Base-by-base conservation (phyloP, 139 green algal species). In the Penium margaritaceum region DNA sequence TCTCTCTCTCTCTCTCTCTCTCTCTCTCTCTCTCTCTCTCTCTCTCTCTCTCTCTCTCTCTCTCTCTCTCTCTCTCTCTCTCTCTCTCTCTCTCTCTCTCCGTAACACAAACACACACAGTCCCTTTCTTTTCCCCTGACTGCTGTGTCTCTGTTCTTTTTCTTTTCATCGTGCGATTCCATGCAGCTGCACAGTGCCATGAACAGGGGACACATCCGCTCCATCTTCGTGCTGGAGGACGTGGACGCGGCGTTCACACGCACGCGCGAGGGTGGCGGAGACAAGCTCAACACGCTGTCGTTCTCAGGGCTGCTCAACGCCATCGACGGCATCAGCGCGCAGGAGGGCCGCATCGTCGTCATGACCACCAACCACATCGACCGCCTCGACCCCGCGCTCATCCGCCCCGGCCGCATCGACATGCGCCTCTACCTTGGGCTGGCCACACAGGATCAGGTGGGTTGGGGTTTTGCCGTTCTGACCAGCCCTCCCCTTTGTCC, bases 341-440 rank as follows among this genome's bases (percentile, higher is more conserved):
- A 85, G 63, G 75, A 85, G 79, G 81, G 83, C 1, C 75, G 81
- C 2, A 74, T 89, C 34, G 63, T 89, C 35, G 81, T 89, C 75
- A 85, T 89, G 80, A 89, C 85, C 32, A 88, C 83, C 24, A 89
- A 89, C 57, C 83, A 89, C 60, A 64, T 84, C 6, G 77, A 87
- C 14, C 51, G 68, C 2, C 68, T 89, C 19, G 72, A 54, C 35
- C 33, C 39, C 0, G 85, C 85, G 5, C 71, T 89, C 15, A 80
- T 87, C 1, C 66, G 85, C 5, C 83, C 83, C 7, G 85, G 85
- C 0, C 75, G 79, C 5, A 37, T 78, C 17, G 78, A 82, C 34
- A 38, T 80, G 5, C 55, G 63, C 9, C 53, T 84, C 33, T 79
- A 30, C 29, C 27, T 78, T 1, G 71, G 71, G 4, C 71, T 78